phyloP scores from a whole-genome alignment of 1,284 basidiomycete genomes.

The Cutaneotrichosporon sp. region DNA sequence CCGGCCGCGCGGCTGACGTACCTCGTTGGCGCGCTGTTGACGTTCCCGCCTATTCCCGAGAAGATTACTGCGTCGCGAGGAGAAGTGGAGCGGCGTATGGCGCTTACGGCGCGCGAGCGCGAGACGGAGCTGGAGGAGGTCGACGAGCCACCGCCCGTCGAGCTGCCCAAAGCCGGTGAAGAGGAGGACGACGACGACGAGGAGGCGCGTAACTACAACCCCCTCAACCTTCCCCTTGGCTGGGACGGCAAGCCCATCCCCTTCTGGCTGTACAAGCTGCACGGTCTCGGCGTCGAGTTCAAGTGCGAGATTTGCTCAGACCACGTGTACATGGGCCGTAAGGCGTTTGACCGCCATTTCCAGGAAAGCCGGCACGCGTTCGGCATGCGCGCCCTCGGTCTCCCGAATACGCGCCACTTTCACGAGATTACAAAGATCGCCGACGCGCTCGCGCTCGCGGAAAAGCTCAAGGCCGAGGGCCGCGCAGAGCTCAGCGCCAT shows the following conservation, averaged over 20 bases:
- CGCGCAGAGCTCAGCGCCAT: conserved; percentile 82
- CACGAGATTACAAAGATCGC: conserved; percentile 96
- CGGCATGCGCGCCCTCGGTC: conserved; percentile 92
- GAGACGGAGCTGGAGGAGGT: conserved; percentile 85
- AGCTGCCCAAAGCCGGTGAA: conserved; percentile 49
- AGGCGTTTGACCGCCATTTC: conserved; percentile 46
- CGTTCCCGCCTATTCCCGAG: conserved; percentile 57
- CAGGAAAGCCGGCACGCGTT: conserved; percentile 94
- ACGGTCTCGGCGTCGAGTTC: conserved; percentile 95
- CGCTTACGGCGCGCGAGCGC: conserved; percentile 90
- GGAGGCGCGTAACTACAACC: conserved; percentile 94
- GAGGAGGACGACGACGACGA: conserved; percentile 72
- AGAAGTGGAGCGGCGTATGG: conserved; percentile 93
- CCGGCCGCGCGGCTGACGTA: conserved; percentile 67
- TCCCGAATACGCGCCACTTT: conserved; percentile 98
- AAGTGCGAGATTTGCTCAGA: conserved; percentile 97
- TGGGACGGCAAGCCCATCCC: conserved; percentile 99
- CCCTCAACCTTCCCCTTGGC: conserved; percentile 90
- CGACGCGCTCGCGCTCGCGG: conserved; percentile 88
- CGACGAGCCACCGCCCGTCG: conserved; percentile 58
- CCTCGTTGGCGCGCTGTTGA: conserved; percentile 64
- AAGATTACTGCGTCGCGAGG: conserved; percentile 78
- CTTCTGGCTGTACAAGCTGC: conserved; percentile 97
- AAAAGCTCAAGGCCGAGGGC: conserved; percentile 91
- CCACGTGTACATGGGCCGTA: conserved; percentile 82